Evolutionary conservation across 2,329 filamentous ascomycete species (phyloP), one percentile per base, ranked within the genome.

Genomic region (Colletotrichum tabaci): DNA sequence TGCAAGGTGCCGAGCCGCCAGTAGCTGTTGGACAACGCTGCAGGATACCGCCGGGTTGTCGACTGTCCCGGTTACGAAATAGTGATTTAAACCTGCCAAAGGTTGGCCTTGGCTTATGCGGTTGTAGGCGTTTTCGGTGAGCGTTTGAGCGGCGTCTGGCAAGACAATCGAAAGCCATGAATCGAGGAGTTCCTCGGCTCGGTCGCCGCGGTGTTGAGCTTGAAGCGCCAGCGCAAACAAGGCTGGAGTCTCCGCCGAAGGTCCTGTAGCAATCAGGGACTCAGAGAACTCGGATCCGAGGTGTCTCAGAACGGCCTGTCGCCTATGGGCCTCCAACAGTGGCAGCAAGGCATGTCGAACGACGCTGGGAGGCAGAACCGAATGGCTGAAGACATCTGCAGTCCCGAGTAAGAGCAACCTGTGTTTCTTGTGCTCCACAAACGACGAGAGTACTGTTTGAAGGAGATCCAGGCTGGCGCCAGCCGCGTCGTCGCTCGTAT

Each of bases 181-280:
- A 47, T 69, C 61, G 2, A 69, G 15, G 2, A 69, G n/a, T 0
- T 69, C 46, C n/a, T 69, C 61, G 8, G 53, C 67, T 4, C 13
- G 47, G 6, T 60, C 16, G 2, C 53, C 67, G n/a, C 10, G 2
- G n/a, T 58, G 13, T 16, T 35, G 18, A 10, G 61, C 38, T 40
- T 60, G 67, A 2, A 69, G n/a, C 2, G 67, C 46, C 21, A 66
- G 38, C 4, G 67, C 67, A 16, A 66, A 69, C 4, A 69, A 30
- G 10, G 53, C 61, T 9, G 67, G 46, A 8, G 47, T 69, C 38
- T 47, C 18, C 1, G 67, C 53, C 0, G 67, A 53, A 12, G 0
- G 0, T 3, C 61, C 66, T 15, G n/a, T 23, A 0, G 18, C 66
- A 21, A 53, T 18, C 2, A 12, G 5, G 1, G 5, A 3, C 1